phyloP scores from a whole-genome alignment of 345 rosid species.

The Linum trigynum region DNA sequence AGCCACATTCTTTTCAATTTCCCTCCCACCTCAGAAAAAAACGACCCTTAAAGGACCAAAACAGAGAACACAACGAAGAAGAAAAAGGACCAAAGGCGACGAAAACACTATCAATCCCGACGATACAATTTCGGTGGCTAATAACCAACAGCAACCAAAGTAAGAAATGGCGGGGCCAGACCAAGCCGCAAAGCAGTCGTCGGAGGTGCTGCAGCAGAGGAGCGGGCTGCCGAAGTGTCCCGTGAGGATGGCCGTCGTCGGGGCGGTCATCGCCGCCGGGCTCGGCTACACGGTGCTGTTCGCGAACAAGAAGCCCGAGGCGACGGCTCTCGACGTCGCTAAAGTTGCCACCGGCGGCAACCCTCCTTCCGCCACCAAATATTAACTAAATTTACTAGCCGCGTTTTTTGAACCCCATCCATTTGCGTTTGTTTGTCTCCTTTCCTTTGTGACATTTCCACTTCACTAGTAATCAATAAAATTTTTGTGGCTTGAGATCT shows the following conservation, averaged over 20 bases:
- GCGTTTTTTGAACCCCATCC: neutral
- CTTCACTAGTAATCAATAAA: no score
- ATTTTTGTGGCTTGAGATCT: no score
- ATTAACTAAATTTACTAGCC: neutral
- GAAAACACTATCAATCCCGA: no score
- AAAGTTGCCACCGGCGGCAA: conserved; percentile 43
- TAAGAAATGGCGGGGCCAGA: conserved; percentile 26
- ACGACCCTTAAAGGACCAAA: no score
- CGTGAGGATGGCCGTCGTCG: conserved; percentile 28
- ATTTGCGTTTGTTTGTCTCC: no score
- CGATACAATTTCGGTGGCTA: no score
- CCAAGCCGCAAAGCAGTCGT: conserved; percentile 23
- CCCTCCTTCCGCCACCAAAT: conserved; percentile 8
- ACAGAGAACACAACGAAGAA: no score
- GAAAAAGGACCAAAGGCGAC: no score
- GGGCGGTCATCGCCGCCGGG: conserved; percentile 20
- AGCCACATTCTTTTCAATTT: no score
- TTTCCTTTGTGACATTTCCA: no score
- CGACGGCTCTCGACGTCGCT: conserved; percentile 61
- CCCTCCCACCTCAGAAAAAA: no score
- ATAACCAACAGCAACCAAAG: no score
- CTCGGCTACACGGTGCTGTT: conserved; percentile 46
- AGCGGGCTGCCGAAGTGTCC: conserved; percentile 25
- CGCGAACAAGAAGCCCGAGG: conserved; percentile 47
- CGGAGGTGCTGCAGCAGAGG: conserved; percentile 29